phyloP scores from a whole-genome alignment of 2,329 filamentous ascomycete genomes.

The Pyrenophora graminea region DNA sequence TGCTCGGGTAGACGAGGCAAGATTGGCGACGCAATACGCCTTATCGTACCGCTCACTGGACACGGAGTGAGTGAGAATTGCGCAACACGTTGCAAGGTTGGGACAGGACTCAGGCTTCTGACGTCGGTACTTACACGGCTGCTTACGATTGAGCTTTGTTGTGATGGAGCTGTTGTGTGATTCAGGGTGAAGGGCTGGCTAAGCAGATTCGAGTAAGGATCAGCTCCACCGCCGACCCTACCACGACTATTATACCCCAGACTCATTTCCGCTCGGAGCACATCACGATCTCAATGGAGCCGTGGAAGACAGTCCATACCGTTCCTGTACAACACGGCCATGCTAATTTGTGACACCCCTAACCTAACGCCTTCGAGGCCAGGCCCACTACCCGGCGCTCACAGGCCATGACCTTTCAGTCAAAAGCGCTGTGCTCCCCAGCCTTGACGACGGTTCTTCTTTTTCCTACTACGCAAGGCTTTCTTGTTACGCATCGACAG shows the following conservation, averaged over 20 bases:
- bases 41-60: not conserved
- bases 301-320: slow-evolving; percentile 30
- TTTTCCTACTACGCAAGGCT: slow-evolving; percentile 36
- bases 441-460: slow-evolving; percentile 20
- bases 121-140: slow-evolving; percentile 3
- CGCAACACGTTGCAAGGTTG: not conserved
- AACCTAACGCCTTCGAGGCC: slow-evolving; percentile 32
- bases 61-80: not conserved
- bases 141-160: slow-evolving; percentile 9
- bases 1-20: slow-evolving; percentile 6
- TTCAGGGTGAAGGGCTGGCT: slow-evolving; percentile 9
- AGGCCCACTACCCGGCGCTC: slow-evolving; percentile 11
- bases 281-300: slow-evolving; percentile 31
- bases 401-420: slow-evolving; percentile 28
- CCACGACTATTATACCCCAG: slow-evolving; percentile 28
- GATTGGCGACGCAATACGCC: slow-evolving; percentile 4
- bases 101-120: not conserved
- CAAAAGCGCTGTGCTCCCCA: slow-evolving; percentile 39
- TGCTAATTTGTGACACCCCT: slow-evolving; percentile 41
- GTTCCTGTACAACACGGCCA: slow-evolving; percentile 27
- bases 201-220: slow-evolving; percentile 4
- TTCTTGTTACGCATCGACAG: slow-evolving; percentile 38
- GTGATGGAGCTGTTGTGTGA: slow-evolving; percentile 16
- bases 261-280: slow-evolving; percentile 38
- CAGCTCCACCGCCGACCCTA: slow-evolving; percentile 5